phyloP scores from a whole-genome alignment of 2,329 filamentous ascomycete genomes.

The Penicillium sp. region DNA sequence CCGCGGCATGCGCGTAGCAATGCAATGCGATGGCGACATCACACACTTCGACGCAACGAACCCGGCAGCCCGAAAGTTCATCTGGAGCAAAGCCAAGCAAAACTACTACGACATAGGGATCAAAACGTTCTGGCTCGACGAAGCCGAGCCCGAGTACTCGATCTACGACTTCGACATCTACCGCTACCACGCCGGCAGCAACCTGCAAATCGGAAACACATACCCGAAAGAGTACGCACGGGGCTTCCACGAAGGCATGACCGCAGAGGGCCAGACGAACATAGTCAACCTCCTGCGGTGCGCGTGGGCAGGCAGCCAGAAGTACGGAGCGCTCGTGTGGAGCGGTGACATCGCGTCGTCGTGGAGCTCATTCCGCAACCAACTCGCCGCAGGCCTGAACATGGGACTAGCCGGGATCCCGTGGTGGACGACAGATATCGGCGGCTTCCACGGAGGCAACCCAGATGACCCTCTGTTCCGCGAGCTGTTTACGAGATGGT shows the following conservation, averaged over 20 bases:
- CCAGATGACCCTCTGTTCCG: constrained; percentile 55
- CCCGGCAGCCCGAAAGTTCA: constrained; percentile 55
- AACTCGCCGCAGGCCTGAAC: constrained; percentile 62
- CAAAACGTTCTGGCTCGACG: constrained; percentile 65
- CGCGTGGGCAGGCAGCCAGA: constrained; percentile 60
- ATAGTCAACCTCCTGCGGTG: constrained; percentile 60
- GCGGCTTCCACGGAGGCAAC: constrained; percentile 66
- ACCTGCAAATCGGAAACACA: constrained; percentile 58
- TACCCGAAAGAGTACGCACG: constrained; percentile 59
- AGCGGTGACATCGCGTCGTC: constrained; percentile 64
- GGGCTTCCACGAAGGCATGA: constrained; percentile 60
- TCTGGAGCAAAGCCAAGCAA: constrained; percentile 58
- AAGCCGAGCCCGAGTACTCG: constrained; percentile 65
- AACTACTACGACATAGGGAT: constrained; percentile 64
- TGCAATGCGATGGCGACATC: constrained; percentile 59
- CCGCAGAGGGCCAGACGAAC: constrained; percentile 51
- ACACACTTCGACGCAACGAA: constrained; percentile 65
- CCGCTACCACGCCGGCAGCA: constrained; percentile 56
- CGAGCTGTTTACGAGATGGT: constrained; percentile 65
- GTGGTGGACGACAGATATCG: constrained; percentile 71
- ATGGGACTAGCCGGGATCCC: constrained; percentile 64
- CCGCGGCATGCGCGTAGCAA: constrained; percentile 56
- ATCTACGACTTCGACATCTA: constrained; percentile 67
- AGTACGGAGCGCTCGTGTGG: constrained; percentile 65
- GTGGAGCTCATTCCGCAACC: constrained; percentile 59